Evolutionary conservation across 352 stramenopile species (phyloP), one percentile per base, ranked within the genome.

Genomic region (Stephanocyclus meneghinianus): DNA sequence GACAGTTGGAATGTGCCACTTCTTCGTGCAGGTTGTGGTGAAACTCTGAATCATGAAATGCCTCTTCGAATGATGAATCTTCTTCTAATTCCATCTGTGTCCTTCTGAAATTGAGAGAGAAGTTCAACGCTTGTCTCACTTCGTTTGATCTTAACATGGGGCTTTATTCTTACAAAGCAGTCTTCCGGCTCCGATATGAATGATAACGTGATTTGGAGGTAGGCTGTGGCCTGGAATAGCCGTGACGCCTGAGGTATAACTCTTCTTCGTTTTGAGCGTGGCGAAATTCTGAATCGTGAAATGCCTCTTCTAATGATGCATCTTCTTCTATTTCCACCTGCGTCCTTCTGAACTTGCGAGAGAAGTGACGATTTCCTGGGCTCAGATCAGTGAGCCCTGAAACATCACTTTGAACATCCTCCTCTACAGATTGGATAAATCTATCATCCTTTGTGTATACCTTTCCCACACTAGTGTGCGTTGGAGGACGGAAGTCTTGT

Each of bases 401-500:
- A 11, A 84, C 71, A 37, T 78, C 69, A 70, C 68, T 86, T 71
- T 78, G 59, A n/a, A 51, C 51, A 65, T 81, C 81, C 57, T 73
- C 72, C 53, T 80, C 76, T 18, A 66, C 61, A 62, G 57, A 73
- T 40, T 65, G 74, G 71, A 80, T 63, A 71, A 59, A 75, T 35
- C 44, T 21, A 56, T 76, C 66, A 50, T 42, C 50, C 30, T 74
- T 61, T 29, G 51, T 76, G 60, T 60, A 70, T 32, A 55, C 11
- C 35, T 51, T 71, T 32, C 68, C 74, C 35, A 62, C 61, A 47
- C 21, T n/a, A 16, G 7, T 60, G 21, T 45, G 21, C 18, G 62
- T n/a, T n/a, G 61, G 6, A 53, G 45, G 65, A 53, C 78, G 56
- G 65, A 60, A 50, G 30, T 59, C 32, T 42, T 55, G 40, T 9